phyloP scores from a whole-genome alignment of 768 basidiomycete genomes.

The Termitomyces sp. region DNA sequence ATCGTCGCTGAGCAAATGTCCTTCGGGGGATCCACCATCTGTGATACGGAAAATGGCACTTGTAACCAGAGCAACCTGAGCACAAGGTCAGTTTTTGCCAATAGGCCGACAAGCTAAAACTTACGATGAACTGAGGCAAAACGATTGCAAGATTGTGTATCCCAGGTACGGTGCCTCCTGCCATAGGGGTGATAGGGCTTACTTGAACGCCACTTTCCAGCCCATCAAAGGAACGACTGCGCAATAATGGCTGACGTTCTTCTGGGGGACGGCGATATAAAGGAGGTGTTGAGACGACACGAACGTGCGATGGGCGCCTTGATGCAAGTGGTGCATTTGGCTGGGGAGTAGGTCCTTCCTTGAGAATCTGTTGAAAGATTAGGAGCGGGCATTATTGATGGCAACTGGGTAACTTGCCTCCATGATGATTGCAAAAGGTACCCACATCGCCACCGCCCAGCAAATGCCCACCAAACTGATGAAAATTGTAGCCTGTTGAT shows the following conservation, averaged over 20 bases:
- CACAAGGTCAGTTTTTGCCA: slow-evolving; percentile 5
- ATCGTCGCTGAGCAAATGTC: slow-evolving; percentile 32
- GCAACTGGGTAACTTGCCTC: slow-evolving; percentile 49
- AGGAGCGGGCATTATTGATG: neutral
- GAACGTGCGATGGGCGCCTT: slow-evolving; percentile 46
- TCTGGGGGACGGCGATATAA: slow-evolving; percentile 28
- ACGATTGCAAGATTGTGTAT: slow-evolving; percentile 96
- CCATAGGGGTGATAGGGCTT: slow-evolving; percentile 44
- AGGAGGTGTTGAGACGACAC: slow-evolving; percentile 51
- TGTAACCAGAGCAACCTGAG: slow-evolving; percentile 79
- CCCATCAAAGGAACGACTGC: slow-evolving; percentile 54
- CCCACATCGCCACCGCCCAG: slow-evolving; percentile 99
- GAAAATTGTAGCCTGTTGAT: slow-evolving; percentile 66
- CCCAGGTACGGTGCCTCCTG: slow-evolving; percentile 89
- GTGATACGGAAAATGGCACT: slow-evolving; percentile 83
- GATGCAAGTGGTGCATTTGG: slow-evolving; percentile 16
- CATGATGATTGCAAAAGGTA: slow-evolving; percentile 97
- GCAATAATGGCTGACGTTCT: slow-evolving; percentile 59
- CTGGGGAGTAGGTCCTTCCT: slow-evolving; percentile 55
- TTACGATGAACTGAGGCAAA: slow-evolving; percentile 88
- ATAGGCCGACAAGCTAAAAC: slow-evolving; percentile 24
- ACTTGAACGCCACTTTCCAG: slow-evolving; percentile 35
- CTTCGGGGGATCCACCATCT: slow-evolving; percentile 49
- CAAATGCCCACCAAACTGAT: slow-evolving; percentile 87
- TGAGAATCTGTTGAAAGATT: slow-evolving; percentile 53